phyloP scores from a whole-genome alignment of 2,329 filamentous ascomycete genomes.

The Aspergillus sp. region DNA sequence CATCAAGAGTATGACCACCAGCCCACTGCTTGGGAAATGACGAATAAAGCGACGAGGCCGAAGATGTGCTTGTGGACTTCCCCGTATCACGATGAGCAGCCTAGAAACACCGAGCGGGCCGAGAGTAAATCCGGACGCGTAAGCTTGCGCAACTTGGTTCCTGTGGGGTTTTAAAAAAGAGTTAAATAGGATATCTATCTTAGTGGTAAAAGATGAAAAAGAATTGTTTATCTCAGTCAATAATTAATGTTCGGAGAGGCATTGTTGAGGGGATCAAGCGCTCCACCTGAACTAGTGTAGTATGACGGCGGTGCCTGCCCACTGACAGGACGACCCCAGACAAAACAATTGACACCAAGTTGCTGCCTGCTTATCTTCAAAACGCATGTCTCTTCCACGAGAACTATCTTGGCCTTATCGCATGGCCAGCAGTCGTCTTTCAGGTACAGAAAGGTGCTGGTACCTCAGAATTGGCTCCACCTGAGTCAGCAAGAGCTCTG shows the following conservation, averaged over 20 bases:
- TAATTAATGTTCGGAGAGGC: neutral
- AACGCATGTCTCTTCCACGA: neutral
- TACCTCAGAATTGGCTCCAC: conserved; percentile 12
- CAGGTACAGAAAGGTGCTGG: conserved; percentile 3
- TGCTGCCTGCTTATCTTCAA: neutral
- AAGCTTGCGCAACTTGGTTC: conserved; percentile 8
- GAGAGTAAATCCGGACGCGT: conserved; percentile 39
- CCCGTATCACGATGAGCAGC: conserved; percentile 28
- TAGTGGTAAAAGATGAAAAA: neutral
- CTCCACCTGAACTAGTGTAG: neutral
- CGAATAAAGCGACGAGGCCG: conserved; percentile 15
- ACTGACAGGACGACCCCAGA: neutral
- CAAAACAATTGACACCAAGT: neutral
- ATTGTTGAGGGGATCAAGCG: neutral
- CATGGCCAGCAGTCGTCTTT: neutral
- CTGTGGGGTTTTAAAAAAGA: neutral
- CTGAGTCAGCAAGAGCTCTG: conserved; percentile 25
- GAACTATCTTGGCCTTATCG: neutral
- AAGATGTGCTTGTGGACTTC: conserved; percentile 6
- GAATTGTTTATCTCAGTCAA: neutral
- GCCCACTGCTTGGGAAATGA: conserved; percentile 14
- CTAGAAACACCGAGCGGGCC: conserved; percentile 38
- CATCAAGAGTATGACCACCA: conserved; percentile 27
- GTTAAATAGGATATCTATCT: neutral
- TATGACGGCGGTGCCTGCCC: neutral